Percentiles rank a stretch among this genome's conserved stretches.
phyloP scores from a whole-genome alignment of 495 filamentous ascomycete species.

The Hypoxylon lenormandii region DNA sequence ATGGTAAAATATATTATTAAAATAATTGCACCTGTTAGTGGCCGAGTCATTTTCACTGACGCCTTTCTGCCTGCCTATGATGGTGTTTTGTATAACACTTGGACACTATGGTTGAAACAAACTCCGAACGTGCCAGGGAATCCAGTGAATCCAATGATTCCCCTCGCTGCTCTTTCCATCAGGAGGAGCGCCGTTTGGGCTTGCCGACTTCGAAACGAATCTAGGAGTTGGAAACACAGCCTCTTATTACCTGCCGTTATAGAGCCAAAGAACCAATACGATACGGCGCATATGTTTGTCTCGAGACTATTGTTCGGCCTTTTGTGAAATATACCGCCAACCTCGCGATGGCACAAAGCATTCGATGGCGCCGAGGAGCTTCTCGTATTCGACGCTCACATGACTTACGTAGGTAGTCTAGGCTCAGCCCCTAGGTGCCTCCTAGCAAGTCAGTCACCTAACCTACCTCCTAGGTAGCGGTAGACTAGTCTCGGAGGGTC shows the following conservation, averaged over 20 bases:
- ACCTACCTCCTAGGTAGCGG: neutral
- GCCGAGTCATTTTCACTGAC: no score
- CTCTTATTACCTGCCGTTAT: constrained; percentile 8
- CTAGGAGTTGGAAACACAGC: constrained; percentile 14
- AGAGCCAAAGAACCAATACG: neutral
- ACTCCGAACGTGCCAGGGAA: constrained; percentile 28
- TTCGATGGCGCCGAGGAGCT: constrained; percentile 11
- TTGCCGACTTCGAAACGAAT: constrained; percentile 21
- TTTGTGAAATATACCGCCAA: constrained; percentile 4
- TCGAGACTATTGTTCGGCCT: neutral
- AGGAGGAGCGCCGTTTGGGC: constrained; percentile 8
- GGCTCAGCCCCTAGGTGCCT: neutral
- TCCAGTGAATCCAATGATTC: constrained; percentile 30
- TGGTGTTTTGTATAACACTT: constrained; percentile 12
- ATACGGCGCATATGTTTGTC: neutral
- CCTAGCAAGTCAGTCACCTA: no score
- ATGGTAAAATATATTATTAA: no score
- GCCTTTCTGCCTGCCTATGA: no score
- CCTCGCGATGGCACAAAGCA: constrained; percentile 15
- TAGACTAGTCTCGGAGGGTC: constrained; percentile 18
- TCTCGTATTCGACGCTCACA: constrained; percentile 38
- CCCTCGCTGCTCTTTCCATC: constrained; percentile 16
- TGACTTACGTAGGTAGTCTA: constrained; percentile 29
- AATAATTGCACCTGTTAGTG: no score
- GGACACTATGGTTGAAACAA: constrained; percentile 38